phyloP scores from a whole-genome alignment of 2,329 filamentous ascomycete genomes.

The Fusarium mexicanum region DNA sequence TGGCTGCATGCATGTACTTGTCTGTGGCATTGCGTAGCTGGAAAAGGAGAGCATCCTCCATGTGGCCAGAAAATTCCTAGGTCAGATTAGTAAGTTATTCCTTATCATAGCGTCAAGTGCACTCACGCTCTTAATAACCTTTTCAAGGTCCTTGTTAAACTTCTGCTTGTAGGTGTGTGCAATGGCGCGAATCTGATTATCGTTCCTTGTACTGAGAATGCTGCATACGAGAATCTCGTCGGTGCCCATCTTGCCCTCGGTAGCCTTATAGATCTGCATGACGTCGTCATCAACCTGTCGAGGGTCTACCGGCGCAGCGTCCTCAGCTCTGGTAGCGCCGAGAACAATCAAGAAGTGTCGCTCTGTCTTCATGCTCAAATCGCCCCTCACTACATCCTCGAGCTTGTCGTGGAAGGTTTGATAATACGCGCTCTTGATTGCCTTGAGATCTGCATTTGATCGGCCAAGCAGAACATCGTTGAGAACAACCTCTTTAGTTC shows the following conservation, averaged over 20 bases:
- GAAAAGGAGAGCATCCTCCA: slow-evolving; percentile 83
- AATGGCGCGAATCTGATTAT: slow-evolving; percentile 87
- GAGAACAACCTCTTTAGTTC: slow-evolving; percentile 86
- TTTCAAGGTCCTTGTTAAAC: slow-evolving; percentile 76
- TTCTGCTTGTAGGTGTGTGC: slow-evolving; percentile 76
- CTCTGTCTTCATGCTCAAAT: slow-evolving; percentile 88
- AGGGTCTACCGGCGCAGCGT: slow-evolving; percentile 77
- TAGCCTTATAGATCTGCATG: slow-evolving; percentile 79
- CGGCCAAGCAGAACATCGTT: slow-evolving; percentile 87
- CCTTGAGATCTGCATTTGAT: slow-evolving; percentile 86
- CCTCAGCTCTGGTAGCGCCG: slow-evolving; percentile 78
- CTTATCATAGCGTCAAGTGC: not conserved
- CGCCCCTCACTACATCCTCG: slow-evolving; percentile 76
- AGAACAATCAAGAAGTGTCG: slow-evolving; percentile 86
- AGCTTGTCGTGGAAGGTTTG: slow-evolving; percentile 72
- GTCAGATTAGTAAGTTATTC: not conserved
- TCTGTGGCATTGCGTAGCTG: slow-evolving; percentile 83
- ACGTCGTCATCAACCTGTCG: slow-evolving; percentile 80
- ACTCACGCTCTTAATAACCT: slow-evolving; percentile 75
- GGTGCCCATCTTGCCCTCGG: slow-evolving; percentile 76
- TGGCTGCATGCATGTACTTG: slow-evolving; percentile 84
- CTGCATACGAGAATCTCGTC: slow-evolving; percentile 82
- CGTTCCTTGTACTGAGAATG: slow-evolving; percentile 78
- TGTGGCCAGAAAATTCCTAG: slow-evolving; percentile 88
- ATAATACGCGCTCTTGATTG: slow-evolving; percentile 84